Evolutionary conservation across 2,329 filamentous ascomycete genomes (phyloP).

Genomic region (Neofusicoccum cordaticola): DNA sequence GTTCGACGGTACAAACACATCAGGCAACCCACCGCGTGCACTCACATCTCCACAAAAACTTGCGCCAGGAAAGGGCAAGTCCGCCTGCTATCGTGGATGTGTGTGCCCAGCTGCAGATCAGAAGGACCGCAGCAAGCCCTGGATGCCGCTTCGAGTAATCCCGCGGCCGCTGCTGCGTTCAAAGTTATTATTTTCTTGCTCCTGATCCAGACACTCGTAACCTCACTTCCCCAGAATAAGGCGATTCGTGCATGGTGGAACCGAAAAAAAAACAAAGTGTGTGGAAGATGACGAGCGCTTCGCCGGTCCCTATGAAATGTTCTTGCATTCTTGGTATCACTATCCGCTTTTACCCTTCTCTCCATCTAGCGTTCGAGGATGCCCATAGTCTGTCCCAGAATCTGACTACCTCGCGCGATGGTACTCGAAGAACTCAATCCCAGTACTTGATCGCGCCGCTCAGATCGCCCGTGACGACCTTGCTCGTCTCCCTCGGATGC

Average conservation of each 20-base stretch:
- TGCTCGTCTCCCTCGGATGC: conserved; percentile 97
- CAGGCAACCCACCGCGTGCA: not conserved
- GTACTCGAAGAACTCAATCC: conserved; percentile 59
- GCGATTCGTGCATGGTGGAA: not conserved
- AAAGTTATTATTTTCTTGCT: not conserved
- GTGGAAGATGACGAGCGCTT: too few species aligned
- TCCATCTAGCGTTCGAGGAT: too few species aligned
- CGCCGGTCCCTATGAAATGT: too few species aligned
- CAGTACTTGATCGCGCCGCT: conserved; percentile 89
- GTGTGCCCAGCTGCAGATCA: not conserved
- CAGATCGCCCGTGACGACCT: conserved; percentile 85
- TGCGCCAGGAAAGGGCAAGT: too few species aligned
- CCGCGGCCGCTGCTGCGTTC: not conserved
- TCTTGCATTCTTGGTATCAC: not conserved
- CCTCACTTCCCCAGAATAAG: not conserved
- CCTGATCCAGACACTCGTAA: not conserved
- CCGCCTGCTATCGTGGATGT: not conserved
- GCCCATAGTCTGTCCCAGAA: too few species aligned
- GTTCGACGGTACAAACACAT: not conserved
- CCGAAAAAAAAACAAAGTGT: not conserved
- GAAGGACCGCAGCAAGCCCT: too few species aligned
- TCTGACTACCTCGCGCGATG: too few species aligned
- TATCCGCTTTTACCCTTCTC: not conserved
- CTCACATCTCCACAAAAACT: not conserved
- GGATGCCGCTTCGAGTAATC: not conserved